Evolutionary conservation across 768 basidiomycete species (phyloP).

Genomic region (Termitomyces sp.): DNA sequence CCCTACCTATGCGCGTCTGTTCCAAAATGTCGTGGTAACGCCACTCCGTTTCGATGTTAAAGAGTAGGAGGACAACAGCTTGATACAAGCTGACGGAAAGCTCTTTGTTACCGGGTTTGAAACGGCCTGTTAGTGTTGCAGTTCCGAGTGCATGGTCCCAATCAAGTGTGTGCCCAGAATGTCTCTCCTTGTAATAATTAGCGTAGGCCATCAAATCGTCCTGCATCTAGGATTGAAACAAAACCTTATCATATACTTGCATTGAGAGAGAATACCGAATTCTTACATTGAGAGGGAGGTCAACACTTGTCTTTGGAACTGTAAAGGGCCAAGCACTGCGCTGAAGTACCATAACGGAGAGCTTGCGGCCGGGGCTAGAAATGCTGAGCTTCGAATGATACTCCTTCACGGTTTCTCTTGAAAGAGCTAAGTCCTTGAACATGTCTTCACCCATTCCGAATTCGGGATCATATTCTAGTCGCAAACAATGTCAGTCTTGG

Average conservation of each 20-base stretch:
- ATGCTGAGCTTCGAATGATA: constrained; percentile 44
- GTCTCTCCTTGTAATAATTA: constrained; percentile 72
- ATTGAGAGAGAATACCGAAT: constrained; percentile 3
- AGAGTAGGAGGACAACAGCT: constrained; percentile 77
- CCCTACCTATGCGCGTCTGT: constrained; percentile 68
- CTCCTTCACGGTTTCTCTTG: constrained; percentile 64
- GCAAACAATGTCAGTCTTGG: not conserved
- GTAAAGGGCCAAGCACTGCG: constrained; percentile 86
- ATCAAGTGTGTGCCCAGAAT: constrained; percentile 67
- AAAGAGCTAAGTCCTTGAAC: constrained; percentile 87
- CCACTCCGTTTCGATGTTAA: constrained; percentile 64
- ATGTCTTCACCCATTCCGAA: constrained; percentile 93
- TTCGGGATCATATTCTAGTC: constrained; percentile 86
- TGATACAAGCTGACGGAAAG: constrained; percentile 90
- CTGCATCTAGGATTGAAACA: constrained; percentile 54
- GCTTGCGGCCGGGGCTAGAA: constrained; percentile 36
- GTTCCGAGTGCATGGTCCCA: constrained; percentile 90
- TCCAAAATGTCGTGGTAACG: constrained; percentile 63
- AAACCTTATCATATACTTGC: constrained; percentile 6
- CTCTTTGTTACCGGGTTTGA: constrained; percentile 71
- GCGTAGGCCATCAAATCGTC: constrained; percentile 56
- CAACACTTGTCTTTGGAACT: constrained; percentile 40
- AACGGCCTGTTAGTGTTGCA: constrained; percentile 66
- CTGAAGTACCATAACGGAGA: constrained; percentile 81
- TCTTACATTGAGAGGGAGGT: constrained; percentile 49